Conservation (phyloP, 2,329 filamentous ascomycete genomes). For the Biscogniauxia marginata region DNA sequence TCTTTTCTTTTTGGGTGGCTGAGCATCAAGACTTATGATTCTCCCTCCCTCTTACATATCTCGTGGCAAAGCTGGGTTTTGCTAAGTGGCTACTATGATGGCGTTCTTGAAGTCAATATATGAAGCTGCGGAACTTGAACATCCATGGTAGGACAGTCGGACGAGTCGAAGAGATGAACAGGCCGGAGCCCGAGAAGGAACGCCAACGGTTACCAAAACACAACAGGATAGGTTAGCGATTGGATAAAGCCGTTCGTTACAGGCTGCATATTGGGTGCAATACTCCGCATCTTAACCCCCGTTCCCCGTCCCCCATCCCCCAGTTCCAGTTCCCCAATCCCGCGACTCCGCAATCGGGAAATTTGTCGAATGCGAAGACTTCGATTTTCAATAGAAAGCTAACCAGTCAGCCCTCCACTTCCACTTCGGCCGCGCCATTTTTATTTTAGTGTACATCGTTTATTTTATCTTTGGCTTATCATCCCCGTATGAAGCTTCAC, state of each 20-base stretch:
- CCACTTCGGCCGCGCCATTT: no score
- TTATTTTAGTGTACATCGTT: no score
- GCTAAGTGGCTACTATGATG: conserved; percentile 19
- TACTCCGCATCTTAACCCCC: conserved; percentile 21
- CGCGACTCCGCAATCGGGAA: conserved; percentile 14
- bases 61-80: no score
- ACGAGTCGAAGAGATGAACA: neutral
- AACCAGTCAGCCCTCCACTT: no score
- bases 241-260: neutral
- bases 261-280: conserved; percentile 4
- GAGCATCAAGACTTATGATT: no score
- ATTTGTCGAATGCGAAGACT: conserved; percentile 4
- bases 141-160: conserved; percentile 8
- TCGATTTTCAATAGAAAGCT: no score
- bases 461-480: no score
- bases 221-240: neutral
- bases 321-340: neutral
- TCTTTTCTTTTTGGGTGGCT: neutral
- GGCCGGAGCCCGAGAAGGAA: neutral
- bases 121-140: conserved; percentile 15
- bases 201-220: neutral
- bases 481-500: no score
- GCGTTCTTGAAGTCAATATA: conserved; percentile 9
- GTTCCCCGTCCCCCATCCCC: neutral
- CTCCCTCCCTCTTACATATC: neutral